phyloP scores from a whole-genome alignment of 441 rosid species.

The Eutrema salsugineum region DNA sequence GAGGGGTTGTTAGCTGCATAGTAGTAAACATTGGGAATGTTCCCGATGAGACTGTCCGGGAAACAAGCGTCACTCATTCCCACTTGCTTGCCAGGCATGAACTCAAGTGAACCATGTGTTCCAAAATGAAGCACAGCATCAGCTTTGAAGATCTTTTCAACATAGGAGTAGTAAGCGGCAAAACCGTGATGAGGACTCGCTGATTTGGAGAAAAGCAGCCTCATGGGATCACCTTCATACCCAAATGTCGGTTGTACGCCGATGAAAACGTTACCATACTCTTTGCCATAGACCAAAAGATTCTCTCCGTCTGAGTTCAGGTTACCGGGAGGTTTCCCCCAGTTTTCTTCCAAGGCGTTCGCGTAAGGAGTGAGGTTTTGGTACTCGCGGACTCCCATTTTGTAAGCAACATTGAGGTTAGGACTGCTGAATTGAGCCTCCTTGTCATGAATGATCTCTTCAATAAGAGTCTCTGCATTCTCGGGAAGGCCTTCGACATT shows the following conservation, averaged over 20 bases:
- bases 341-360: constrained; percentile 84
- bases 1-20: constrained; percentile 98
- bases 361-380: constrained; percentile 84
- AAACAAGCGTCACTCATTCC: constrained; percentile 98
- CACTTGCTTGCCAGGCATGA: constrained; percentile 99
- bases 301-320: constrained; percentile 93
- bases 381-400: constrained; percentile 90
- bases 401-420: constrained; percentile 82
- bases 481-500: constrained; percentile 89
- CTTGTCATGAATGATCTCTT: constrained; percentile 90
- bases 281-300: constrained; percentile 90
- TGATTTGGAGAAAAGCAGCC: constrained; percentile 93
- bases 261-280: constrained; percentile 89
- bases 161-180: constrained; percentile 94
- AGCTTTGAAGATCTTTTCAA: constrained; percentile 93
- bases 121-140: constrained; percentile 98
- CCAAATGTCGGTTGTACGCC: constrained; percentile 99
- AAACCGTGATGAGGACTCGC: constrained; percentile 99
- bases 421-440: constrained; percentile 99
- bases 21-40: constrained; percentile 93
- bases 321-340: constrained; percentile 99
- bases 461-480: constrained; percentile 83
- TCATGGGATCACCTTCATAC: constrained; percentile 98
- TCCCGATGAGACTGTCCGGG: constrained; percentile 97
- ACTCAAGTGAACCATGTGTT: constrained; percentile 96